Conservation (phyloP, 129 eudicot species). For the Centella asiatica region DNA sequence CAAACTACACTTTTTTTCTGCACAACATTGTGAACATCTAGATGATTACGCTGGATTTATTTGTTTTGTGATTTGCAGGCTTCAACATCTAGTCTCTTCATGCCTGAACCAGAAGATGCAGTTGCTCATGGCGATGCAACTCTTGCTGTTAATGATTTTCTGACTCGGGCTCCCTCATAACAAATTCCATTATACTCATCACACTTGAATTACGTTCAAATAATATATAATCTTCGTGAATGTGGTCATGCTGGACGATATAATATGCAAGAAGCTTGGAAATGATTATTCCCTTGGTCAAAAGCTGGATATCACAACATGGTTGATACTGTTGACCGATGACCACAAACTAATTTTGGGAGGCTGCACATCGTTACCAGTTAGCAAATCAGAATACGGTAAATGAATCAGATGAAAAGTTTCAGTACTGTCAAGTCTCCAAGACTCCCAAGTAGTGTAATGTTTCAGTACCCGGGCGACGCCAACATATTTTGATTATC, state of each 20-base stretch:
- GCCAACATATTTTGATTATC: too few relatives aligned
- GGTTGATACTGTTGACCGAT: not conserved
- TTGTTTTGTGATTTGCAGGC: constrained; percentile 34
- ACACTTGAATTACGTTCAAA: too few relatives aligned
- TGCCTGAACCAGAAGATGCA: constrained; percentile 98
- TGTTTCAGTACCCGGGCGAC: too few relatives aligned
- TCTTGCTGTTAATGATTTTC: constrained; percentile 93
- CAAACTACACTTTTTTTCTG: not conserved
- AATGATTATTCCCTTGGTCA: not conserved
- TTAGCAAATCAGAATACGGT: too few relatives aligned
- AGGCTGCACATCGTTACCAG: not conserved
- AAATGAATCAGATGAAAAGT: too few relatives aligned
- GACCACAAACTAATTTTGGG: constrained; percentile 1
- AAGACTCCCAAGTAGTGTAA: too few relatives aligned
- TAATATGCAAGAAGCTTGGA: not conserved
- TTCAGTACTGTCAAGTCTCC: too few relatives aligned
- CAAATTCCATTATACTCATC: not conserved
- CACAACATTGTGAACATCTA: not conserved
- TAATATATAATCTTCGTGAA: constrained; percentile 1
- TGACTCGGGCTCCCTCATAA: constrained; percentile 55
- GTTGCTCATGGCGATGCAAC: constrained; percentile 91
- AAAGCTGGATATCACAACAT: not conserved
- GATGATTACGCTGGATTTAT: not conserved
- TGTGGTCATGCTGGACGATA: not conserved
- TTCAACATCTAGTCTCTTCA: constrained; percentile 48